Conservation (phyloP, 2,329 filamentous ascomycete genomes). For the Ascochyta rabiei region DNA sequence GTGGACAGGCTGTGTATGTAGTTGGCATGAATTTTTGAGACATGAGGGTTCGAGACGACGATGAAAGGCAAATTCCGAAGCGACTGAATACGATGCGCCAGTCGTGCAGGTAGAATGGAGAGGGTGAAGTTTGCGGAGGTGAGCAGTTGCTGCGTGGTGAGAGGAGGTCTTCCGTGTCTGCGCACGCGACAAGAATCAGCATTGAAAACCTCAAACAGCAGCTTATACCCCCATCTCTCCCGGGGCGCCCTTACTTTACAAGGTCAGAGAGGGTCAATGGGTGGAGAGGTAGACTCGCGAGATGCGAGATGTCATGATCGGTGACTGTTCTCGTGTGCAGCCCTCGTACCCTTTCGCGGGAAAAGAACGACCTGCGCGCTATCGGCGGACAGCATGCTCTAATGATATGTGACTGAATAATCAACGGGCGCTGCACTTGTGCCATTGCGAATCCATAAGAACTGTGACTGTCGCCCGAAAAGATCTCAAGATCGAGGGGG, state of each 20-base stretch:
- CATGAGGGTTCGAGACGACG: conserved; percentile 96
- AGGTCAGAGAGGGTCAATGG: conserved; percentile 85
- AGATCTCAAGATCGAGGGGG: background rate
- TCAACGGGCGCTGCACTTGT: conserved; percentile 42
- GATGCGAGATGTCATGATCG: conserved; percentile 77
- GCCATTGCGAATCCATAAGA: conserved; percentile 26
- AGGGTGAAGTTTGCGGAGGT: conserved; percentile 96
- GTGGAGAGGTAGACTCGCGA: conserved; percentile 80
- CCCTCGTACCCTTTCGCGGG: conserved; percentile 20
- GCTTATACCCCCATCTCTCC: too few relatives aligned
- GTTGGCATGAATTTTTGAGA: conserved; percentile 93
- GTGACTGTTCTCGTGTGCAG: conserved; percentile 54
- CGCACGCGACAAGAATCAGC: conserved; percentile 21
- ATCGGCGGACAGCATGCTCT: conserved; percentile 40
- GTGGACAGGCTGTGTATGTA: conserved; percentile 93
- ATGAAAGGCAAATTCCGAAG: conserved; percentile 95
- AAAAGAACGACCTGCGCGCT: conserved; percentile 24
- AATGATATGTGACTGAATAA: conserved; percentile 47
- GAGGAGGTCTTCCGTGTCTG: conserved; percentile 79
- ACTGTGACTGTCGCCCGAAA: background rate
- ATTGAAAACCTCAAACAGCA: background rate
- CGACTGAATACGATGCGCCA: conserved; percentile 92
- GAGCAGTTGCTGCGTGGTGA: conserved; percentile 79
- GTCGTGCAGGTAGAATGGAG: conserved; percentile 85
- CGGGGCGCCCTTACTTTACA: conserved; percentile 68